phyloP scores from a whole-genome alignment of 2,329 filamentous ascomycete genomes.

The Penicillium sp. region DNA sequence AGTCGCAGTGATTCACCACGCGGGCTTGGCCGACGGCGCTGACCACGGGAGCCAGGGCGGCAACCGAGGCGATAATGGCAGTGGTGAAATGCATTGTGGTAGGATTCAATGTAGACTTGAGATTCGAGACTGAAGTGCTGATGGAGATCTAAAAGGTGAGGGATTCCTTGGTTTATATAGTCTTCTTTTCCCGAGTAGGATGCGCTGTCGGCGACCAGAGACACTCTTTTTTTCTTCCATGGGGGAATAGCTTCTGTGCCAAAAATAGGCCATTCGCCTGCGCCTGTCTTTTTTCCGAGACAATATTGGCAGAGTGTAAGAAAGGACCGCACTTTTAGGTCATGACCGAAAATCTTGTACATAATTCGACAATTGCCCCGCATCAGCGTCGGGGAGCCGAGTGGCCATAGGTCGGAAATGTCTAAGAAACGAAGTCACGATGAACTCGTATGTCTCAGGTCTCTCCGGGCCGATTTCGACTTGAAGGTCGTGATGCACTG shows the following conservation, averaged over 20 bases:
- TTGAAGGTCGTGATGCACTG: conserved; percentile 1
- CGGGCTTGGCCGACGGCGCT: conserved; percentile 38
- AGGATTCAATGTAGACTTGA: neutral
- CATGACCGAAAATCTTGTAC: neutral
- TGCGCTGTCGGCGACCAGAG: neutral
- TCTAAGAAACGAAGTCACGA: neutral
- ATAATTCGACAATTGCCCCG: neutral
- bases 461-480: conserved; percentile 4
- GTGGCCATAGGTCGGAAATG: neutral
- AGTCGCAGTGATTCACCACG: conserved; percentile 40
- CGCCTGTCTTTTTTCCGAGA: conserved; percentile 3
- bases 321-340: neutral
- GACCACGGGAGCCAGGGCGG: conserved; percentile 33
- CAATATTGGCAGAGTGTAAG: neutral
- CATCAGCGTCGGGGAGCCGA: neutral
- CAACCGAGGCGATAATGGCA: conserved; percentile 29
- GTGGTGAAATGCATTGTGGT: conserved; percentile 34
- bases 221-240: neutral
- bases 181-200: neutral
- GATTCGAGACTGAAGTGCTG: neutral
- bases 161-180: neutral
- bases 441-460: conserved; percentile 14
- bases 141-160: neutral
- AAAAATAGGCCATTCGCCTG: neutral
- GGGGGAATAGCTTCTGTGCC: neutral